Base-by-base conservation (phyloP, 2,329 filamentous ascomycete species). In the Falciphora oryzae region DNA sequence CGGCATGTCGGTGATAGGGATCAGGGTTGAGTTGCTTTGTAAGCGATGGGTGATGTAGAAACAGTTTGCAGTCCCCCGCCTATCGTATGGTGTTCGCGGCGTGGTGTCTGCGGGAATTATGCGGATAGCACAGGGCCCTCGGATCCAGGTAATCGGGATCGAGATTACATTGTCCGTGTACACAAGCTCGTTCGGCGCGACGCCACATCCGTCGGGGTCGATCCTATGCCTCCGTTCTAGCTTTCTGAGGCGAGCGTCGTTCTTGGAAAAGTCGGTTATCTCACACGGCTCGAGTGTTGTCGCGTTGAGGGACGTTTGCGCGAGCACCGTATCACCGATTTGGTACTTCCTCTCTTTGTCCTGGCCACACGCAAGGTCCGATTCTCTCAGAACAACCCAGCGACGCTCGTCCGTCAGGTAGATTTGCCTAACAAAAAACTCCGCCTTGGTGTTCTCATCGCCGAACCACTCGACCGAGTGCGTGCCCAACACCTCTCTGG, bases 401-500 rank as follows among this genome's bases (percentile, higher is more conserved):
- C 83, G 81, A 2, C 84, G 83, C 1, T 89, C 80, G 1, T 80
- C 75, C 1, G 82, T 80, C 1, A 86, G 71, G 68, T 91, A 94
- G 0, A 85, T 89, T 68, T 92, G 89, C 0, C 91, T 83, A 2
- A 93, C 82, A 66, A 94, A 91, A 59, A 88, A 85, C 8, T 86
- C 83, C 2, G 77, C 76, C 0, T 70, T 70, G 0, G 71, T 72
- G 0, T 78, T 79, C 0, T 85, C 82, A 1, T 75, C 73, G 0
- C 80, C 80, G 8, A 85, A 84, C 74, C 85, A 88, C 66, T 84
- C 79, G 0, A 93, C 81, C 0, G 79, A 68, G 57, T 89, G 83
- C 1, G 83, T 83, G 0, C 79, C 80, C 0, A 86, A 70, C 0
- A 93, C 78, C 44, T 91, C 82, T 0, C 81, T 74, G 1, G 82